A percentile compares a stretch with the other conserved stretches of the same genome.
phyloP scores from a whole-genome alignment of 371 early-diverging fungal genomes.

The Funneliformis caledonium region DNA sequence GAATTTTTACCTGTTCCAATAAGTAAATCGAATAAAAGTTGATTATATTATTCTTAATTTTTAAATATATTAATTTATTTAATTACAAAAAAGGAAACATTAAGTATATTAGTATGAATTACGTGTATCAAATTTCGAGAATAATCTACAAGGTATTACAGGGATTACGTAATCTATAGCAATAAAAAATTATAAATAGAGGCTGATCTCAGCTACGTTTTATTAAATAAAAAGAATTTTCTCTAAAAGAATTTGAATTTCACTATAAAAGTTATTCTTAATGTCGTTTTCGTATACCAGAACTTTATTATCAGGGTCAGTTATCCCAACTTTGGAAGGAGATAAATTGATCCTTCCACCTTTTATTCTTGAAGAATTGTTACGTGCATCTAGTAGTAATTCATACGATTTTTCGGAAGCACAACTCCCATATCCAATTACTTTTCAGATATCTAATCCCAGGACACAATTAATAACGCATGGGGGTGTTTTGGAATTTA shows the following conservation, averaged over 20 bases:
- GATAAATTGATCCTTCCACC: slow-evolving; percentile 70
- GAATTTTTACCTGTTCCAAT: slow-evolving; percentile 22
- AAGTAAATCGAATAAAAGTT: neutral
- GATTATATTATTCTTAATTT: neutral
- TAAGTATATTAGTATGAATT: too few relatives aligned
- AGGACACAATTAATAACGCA: slow-evolving; percentile 52
- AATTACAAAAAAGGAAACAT: too few relatives aligned
- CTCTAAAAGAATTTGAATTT: too few relatives aligned
- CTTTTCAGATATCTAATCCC: slow-evolving; percentile 68
- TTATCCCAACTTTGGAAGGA: slow-evolving; percentile 47
- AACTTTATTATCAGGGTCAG: slow-evolving; percentile 2
- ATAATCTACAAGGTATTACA: neutral
- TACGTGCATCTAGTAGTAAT: neutral
- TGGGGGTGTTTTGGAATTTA: slow-evolving; percentile 84
- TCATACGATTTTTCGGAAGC: slow-evolving; percentile 13
- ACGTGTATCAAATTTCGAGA: neutral
- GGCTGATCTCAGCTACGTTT: neutral
- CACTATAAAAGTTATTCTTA: neutral
- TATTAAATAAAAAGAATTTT: neutral
- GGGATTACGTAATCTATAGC: neutral
- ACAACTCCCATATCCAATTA: slow-evolving; percentile 69
- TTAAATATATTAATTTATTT: too few relatives aligned
- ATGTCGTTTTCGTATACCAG: slow-evolving; percentile 14
- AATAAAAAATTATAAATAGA: neutral
- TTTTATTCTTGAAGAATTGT: slow-evolving; percentile 61